Conservation (phyloP, 2,329 filamentous ascomycete species). For the Hypoxylon sp. region DNA sequence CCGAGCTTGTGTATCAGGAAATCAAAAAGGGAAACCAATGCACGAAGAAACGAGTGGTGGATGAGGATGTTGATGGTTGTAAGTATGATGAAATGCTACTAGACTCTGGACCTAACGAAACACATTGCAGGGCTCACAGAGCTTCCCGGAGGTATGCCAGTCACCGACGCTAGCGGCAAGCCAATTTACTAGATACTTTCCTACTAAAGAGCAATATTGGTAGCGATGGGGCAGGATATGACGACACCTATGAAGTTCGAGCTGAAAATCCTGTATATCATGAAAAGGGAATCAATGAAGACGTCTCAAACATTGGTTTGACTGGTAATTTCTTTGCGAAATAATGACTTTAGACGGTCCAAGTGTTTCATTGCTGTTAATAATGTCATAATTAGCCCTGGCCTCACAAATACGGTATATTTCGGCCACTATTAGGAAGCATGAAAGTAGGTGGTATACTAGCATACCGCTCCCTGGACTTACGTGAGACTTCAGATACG, state of each 20-base stretch:
- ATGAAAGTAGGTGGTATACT: neutral
- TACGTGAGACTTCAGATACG: neutral
- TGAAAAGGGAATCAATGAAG: neutral
- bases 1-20: slow-evolving; percentile 43
- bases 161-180: slow-evolving; percentile 43
- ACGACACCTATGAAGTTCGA: neutral
- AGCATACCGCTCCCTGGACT: neutral
- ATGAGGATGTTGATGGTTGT: slow-evolving; percentile 48
- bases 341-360: neutral
- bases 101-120: slow-evolving; percentile 14
- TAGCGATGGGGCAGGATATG: neutral
- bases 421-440: neutral
- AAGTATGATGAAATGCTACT: slow-evolving; percentile 24
- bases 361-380: neutral
- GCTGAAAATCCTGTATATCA: neutral
- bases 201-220: neutral
- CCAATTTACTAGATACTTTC: slow-evolving; percentile 18
- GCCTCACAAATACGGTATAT: neutral
- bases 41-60: slow-evolving; percentile 36
- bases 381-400: neutral
- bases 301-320: neutral
- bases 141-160: slow-evolving; percentile 48
- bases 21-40: slow-evolving; percentile 46
- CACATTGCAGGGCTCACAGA: slow-evolving; percentile 43
- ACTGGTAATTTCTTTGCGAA: neutral